Conservation (phyloP, 2,329 filamentous ascomycete genomes). For the Fonsecaea pedrosoi region DNA sequence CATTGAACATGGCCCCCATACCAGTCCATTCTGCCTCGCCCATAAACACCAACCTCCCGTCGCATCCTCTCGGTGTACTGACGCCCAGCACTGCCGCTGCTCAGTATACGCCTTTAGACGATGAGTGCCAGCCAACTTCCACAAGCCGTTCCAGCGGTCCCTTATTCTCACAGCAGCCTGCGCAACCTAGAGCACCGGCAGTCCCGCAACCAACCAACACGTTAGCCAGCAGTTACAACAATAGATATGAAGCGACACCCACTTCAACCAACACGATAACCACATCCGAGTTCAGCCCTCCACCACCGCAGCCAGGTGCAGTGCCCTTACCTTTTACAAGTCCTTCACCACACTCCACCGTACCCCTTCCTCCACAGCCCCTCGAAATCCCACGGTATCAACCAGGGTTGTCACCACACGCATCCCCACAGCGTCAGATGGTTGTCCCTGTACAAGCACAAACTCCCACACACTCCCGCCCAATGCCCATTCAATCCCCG, state of each 20-base stretch:
- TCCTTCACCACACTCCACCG: conserved; percentile 12
- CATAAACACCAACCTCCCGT: conserved; percentile 35
- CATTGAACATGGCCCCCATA: conserved; percentile 30
- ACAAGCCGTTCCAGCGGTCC: conserved; percentile 7
- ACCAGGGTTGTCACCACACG: conserved; percentile 7
- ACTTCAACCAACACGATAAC: conserved; percentile 17
- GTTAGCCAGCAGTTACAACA: conserved; percentile 27
- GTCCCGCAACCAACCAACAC: conserved; percentile 34
- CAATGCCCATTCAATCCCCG: conserved; percentile 16
- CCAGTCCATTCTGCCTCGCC: conserved; percentile 38
- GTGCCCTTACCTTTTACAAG: conserved; percentile 15
- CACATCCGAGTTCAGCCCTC: conserved; percentile 21
- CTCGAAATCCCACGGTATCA: conserved; percentile 14
- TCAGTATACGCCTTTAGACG: conserved; percentile 26
- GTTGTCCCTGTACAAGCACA: conserved; percentile 23
- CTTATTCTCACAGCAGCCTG: conserved; percentile 12
- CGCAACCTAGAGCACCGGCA: conserved; percentile 32
- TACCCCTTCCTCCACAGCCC: conserved; percentile 21
- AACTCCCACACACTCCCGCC: conserved; percentile 20
- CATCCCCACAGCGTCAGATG: conserved; percentile 23
- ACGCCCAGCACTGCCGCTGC: conserved; percentile 32
- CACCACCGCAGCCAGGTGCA: conserved; percentile 30
- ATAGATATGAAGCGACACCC: conserved; percentile 29
- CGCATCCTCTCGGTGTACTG: conserved; percentile 1
- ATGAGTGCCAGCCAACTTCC: conserved; percentile 22